These are phyloP conservation scores for Baeospora myosura DNA, from an alignment of 1,284 basidiomycete species.

Conservation along the genomic window DNA sequence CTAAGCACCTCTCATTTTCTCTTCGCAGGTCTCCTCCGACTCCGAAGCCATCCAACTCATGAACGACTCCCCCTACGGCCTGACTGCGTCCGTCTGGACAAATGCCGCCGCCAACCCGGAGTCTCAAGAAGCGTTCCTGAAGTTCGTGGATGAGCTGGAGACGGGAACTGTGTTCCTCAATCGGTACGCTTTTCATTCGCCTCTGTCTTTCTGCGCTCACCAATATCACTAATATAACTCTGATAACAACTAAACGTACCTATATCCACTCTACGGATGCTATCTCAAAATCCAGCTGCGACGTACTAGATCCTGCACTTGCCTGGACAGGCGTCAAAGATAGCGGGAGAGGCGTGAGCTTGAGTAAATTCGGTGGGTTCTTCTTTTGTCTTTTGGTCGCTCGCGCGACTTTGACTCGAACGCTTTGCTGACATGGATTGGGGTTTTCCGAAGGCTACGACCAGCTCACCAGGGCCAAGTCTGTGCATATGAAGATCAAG, in stretches of 20 bases:
- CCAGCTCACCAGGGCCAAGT: slow-evolving; percentile 70
- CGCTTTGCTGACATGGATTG: neutral
- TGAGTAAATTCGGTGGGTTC: slow-evolving; percentile 78
- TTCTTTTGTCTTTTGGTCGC: slow-evolving; percentile 1
- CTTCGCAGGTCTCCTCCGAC: slow-evolving; percentile 61
- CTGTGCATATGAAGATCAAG: slow-evolving; percentile 69
- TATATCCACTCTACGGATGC: too few species aligned
- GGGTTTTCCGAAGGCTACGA: slow-evolving; percentile 57
- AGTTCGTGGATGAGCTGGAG: slow-evolving; percentile 68
- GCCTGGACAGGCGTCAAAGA: slow-evolving; percentile 94
- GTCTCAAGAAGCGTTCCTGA: slow-evolving; percentile 63
- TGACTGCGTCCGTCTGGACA: slow-evolving; percentile 94
- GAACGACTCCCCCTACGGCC: slow-evolving; percentile 94
- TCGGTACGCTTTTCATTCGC: slow-evolving; percentile 33
- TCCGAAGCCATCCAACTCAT: slow-evolving; percentile 83
- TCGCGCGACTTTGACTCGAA: neutral
- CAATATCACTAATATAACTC: slow-evolving; percentile 4
- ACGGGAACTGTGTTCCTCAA: slow-evolving; percentile 92
- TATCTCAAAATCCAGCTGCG: too few species aligned
- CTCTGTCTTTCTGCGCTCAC: neutral
- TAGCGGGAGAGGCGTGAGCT: slow-evolving; percentile 83
- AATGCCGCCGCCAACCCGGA: slow-evolving; percentile 51
- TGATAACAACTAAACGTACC: too few species aligned
- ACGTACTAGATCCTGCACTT: slow-evolving; percentile 85
- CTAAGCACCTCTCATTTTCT: too few species aligned